Percentiles rank a stretch among this genome's conserved stretches.
phyloP scores from a whole-genome alignment of 768 basidiomycete species.

The Suillus sp. region DNA sequence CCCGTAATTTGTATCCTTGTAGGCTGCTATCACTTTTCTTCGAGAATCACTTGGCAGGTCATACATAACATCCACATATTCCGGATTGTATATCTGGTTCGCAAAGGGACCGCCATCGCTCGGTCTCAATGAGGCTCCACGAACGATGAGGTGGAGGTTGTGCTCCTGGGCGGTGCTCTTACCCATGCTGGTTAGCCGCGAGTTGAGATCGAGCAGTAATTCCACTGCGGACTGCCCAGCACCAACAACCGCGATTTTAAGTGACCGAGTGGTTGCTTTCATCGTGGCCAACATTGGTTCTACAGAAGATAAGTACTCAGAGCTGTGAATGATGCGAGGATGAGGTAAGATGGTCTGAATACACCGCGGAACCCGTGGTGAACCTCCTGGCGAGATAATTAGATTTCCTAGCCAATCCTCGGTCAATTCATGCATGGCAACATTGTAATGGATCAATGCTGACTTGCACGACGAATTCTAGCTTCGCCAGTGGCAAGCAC shows the following conservation, averaged over 20 bases:
- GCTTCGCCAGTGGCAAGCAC: slow-evolving; percentile 39
- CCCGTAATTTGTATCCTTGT: slow-evolving; percentile 54
- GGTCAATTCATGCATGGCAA: slow-evolving; percentile 3
- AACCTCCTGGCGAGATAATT: slow-evolving; percentile 53
- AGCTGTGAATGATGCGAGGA: slow-evolving; percentile 46
- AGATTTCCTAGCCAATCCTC: slow-evolving; percentile 40
- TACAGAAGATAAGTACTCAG: slow-evolving; percentile 43
- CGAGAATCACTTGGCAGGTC: slow-evolving; percentile 40
- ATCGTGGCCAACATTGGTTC: slow-evolving; percentile 35
- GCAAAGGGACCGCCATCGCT: slow-evolving; percentile 56
- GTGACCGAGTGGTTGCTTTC: slow-evolving; percentile 26
- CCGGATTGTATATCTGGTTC: slow-evolving; percentile 58
- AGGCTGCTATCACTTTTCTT: slow-evolving; percentile 42
- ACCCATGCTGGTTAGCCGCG: slow-evolving; percentile 38
- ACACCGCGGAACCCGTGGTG: slow-evolving; percentile 43
- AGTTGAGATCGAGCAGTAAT: slow-evolving; percentile 46
- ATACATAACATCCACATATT: slow-evolving; percentile 43
- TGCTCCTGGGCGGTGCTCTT: slow-evolving; percentile 32
- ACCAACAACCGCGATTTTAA: slow-evolving; percentile 48
- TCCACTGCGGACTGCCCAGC: slow-evolving; percentile 53
- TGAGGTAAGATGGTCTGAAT: slow-evolving; percentile 35
- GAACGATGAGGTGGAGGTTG: slow-evolving; percentile 51
- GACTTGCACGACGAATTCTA: slow-evolving; percentile 40
- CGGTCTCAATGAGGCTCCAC: slow-evolving; percentile 50
- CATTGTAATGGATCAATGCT: slow-evolving; percentile 19